Conservation (phyloP, 208 protist species). For the Trypanosoma cruzi region DNA sequence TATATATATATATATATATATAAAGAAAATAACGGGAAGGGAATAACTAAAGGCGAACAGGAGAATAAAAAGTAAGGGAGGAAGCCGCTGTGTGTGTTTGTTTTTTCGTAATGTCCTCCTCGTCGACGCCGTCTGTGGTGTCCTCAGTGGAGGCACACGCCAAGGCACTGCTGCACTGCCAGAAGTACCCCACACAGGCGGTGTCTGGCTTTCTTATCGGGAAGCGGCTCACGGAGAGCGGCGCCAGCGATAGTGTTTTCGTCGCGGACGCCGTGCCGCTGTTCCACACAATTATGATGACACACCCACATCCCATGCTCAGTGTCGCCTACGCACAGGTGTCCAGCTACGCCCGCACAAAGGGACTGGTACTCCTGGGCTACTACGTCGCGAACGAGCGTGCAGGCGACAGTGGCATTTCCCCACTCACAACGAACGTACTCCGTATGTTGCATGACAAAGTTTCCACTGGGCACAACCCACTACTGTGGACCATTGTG, state of each 20-base stretch:
- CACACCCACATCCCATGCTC: conserved; percentile 82
- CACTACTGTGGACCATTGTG: conserved; percentile 41
- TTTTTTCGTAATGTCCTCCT: conserved; percentile 9
- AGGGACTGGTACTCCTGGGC: conserved; percentile 69
- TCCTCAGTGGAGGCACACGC: conserved; percentile 74
- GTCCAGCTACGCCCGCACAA: conserved; percentile 61
- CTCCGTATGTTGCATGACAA: conserved; percentile 30
- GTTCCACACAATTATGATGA: conserved; percentile 78
- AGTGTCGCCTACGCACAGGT: conserved; percentile 79
- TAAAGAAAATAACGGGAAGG: conserved; percentile 5
- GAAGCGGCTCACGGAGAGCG: conserved; percentile 58
- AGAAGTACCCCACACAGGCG: conserved; percentile 85
- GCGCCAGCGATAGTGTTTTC: conserved; percentile 16
- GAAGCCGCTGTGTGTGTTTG: not conserved
- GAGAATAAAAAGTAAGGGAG: conserved; percentile 5
- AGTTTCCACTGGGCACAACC: conserved; percentile 37
- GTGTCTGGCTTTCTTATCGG: conserved; percentile 83
- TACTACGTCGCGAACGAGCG: conserved; percentile 87
- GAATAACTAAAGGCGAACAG: conserved; percentile 2
- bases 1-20: conserved; percentile 3
- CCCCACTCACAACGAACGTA: conserved; percentile 31
- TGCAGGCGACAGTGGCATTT: conserved; percentile 54
- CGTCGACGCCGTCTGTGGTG: conserved; percentile 32
- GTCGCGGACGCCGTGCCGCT: conserved; percentile 77
- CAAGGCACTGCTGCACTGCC: conserved; percentile 84